phyloP scores from a whole-genome alignment of 768 basidiomycete species.

The Tremella fuciformis region DNA sequence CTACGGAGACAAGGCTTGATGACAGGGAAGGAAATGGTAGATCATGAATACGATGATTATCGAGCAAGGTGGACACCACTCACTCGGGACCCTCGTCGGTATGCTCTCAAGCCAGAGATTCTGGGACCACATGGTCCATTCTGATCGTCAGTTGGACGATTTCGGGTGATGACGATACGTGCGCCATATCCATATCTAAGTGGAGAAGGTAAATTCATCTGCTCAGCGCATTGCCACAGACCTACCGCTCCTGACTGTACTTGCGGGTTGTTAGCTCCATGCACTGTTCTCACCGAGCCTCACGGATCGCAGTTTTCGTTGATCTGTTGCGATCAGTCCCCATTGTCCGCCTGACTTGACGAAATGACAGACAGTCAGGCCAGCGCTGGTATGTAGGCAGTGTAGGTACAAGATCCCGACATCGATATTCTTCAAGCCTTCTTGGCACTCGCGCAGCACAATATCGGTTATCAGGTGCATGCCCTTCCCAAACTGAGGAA shows the following conservation, averaged over 20 bases:
- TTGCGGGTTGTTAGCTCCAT: background rate
- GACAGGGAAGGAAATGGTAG: too few relatives aligned
- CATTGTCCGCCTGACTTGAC: constrained; percentile 38
- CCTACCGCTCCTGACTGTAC: constrained; percentile 3
- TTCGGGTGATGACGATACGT: constrained; percentile 2
- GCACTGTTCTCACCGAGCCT: constrained; percentile 15
- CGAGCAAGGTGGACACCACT: constrained; percentile 50
- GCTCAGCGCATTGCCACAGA: background rate
- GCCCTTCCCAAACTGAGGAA: constrained; percentile 48
- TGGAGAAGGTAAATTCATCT: too few relatives aligned
- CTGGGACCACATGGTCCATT: constrained; percentile 81
- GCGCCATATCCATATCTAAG: constrained; percentile 86
- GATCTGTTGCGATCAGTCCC: constrained; percentile 50
- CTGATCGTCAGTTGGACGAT: constrained; percentile 40
- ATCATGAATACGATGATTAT: too few relatives aligned
- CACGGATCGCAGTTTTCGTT: constrained; percentile 88
- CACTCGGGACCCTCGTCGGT: constrained; percentile 91
- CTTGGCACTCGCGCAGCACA: constrained; percentile 63
- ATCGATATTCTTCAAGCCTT: constrained; percentile 69
- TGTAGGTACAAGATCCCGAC: constrained; percentile 85
- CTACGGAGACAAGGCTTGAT: too few relatives aligned
- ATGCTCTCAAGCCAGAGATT: constrained; percentile 74
- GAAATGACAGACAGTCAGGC: constrained; percentile 65
- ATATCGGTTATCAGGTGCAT: constrained; percentile 83
- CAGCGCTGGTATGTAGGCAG: constrained; percentile 58